These are phyloP conservation scores for Begonia fuchsioides DNA, from an alignment of 306 rosid species.

Conservation along the genomic window DNA sequence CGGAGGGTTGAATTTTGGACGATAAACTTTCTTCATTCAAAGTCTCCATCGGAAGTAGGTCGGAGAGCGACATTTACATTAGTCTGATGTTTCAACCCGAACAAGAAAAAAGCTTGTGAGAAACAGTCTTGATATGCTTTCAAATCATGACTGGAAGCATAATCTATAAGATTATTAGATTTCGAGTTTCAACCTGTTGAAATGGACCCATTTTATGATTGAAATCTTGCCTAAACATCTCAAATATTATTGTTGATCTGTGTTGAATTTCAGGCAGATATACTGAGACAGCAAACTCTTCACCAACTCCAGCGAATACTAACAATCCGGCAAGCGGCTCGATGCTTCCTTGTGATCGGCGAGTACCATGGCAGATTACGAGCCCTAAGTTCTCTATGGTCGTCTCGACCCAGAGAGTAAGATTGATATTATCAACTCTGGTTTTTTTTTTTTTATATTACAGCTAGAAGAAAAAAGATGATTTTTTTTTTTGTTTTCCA, in stretches of 20 bases:
- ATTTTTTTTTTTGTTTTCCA: conserved; percentile 4
- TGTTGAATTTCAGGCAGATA: conserved; percentile 45
- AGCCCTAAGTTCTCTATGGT: conserved; percentile 90
- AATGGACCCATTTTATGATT: neutral
- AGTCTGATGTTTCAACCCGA: conserved; percentile 17
- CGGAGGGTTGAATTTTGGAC: neutral
- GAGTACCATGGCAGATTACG: conserved; percentile 74
- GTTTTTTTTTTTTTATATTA: neutral
- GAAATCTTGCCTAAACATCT: too few relatives aligned
- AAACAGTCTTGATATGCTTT: neutral
- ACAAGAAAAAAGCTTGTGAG: neutral
- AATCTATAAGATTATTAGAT: conserved; percentile 1
- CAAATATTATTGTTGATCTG: too few relatives aligned
- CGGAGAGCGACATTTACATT: conserved; percentile 34
- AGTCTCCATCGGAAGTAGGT: conserved; percentile 58
- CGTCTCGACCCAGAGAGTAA: conserved; percentile 84
- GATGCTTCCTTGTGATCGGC: conserved; percentile 63
- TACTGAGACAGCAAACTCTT: conserved; percentile 69
- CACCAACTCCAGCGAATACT: conserved; percentile 56
- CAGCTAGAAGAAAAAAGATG: neutral
- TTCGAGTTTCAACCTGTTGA: neutral
- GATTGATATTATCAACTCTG: neutral
- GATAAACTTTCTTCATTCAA: neutral
- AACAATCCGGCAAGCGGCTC: conserved; percentile 63
- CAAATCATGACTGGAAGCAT: neutral